Conservation (phyloP, 441 rosid species). For the Melastoma candidum region DNA sequence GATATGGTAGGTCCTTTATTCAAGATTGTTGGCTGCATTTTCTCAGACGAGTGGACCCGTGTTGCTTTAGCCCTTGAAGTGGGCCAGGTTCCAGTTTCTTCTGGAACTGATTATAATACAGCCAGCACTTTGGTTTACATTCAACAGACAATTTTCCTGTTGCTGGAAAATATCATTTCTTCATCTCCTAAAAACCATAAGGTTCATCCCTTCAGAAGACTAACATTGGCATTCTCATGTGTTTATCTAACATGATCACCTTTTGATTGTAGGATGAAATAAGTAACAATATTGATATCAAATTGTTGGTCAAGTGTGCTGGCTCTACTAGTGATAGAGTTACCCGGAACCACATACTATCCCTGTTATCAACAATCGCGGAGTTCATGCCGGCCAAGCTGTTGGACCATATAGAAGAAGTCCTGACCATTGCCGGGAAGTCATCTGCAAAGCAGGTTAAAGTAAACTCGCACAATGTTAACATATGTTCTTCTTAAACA, state of each 20-base stretch:
- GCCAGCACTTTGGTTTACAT: slow-evolving; percentile 30
- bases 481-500: too few relatives aligned
- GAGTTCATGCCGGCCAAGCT: slow-evolving; percentile 61
- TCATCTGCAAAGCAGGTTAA: slow-evolving; percentile 78
- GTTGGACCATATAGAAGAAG: slow-evolving; percentile 55
- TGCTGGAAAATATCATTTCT: slow-evolving; percentile 62
- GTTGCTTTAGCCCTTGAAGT: slow-evolving; percentile 24
- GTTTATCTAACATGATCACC: slow-evolving; percentile 7
- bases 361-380: slow-evolving; percentile 52
- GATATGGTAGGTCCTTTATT: slow-evolving; percentile 67
- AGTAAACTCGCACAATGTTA: too few relatives aligned
- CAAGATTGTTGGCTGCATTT: slow-evolving; percentile 53
- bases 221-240: slow-evolving; percentile 2
- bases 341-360: slow-evolving; percentile 58
- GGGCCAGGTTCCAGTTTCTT: slow-evolving; percentile 29
- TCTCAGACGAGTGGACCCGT: slow-evolving; percentile 42
- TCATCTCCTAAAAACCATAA: slow-evolving; percentile 31
- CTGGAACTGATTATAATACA: slow-evolving; percentile 28
- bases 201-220: slow-evolving; percentile 28
- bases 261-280: slow-evolving; percentile 47
- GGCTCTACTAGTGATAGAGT: slow-evolving; percentile 48
- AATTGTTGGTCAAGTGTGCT: slow-evolving; percentile 66
- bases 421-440: slow-evolving; percentile 69
- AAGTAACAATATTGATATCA: slow-evolving; percentile 35
- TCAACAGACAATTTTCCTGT: slow-evolving; percentile 60